Evolutionary conservation across 2,329 filamentous ascomycete genomes (phyloP).

Genomic region (Pseudophaeomoniella oleicola): DNA sequence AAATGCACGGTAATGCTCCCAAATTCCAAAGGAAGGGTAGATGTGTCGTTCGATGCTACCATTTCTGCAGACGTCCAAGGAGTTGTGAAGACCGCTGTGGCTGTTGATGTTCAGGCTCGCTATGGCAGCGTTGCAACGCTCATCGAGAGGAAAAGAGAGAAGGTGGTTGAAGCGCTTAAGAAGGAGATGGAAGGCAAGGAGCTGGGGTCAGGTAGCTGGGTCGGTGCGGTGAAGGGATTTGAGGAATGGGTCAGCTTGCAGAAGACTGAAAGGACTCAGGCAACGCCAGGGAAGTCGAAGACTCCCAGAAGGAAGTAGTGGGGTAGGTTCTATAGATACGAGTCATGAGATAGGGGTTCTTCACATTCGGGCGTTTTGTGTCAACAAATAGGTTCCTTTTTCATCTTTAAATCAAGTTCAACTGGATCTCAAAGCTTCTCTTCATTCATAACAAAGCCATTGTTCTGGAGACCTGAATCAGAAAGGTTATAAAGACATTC

Average conservation of each 20-base stretch:
- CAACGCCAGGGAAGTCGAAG: neutral
- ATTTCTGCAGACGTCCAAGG: slow-evolving; percentile 10
- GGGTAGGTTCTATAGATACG: no score
- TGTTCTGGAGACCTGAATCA: no score
- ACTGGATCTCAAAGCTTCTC: no score
- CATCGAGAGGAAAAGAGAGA: slow-evolving; percentile 8
- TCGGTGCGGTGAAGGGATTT: slow-evolving; percentile 11
- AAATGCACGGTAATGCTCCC: slow-evolving; percentile 9
- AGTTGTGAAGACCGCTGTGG: slow-evolving; percentile 6
- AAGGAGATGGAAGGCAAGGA: slow-evolving; percentile 11
- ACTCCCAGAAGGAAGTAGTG: neutral
- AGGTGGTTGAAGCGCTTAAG: slow-evolving; percentile 10
- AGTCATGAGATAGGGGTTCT: no score
- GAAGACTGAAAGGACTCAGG: slow-evolving; percentile 1
- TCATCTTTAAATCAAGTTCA: no score
- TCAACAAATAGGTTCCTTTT: no score
- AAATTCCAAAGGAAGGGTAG: slow-evolving; percentile 8
- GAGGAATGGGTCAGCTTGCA: slow-evolving; percentile 10
- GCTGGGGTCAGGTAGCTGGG: slow-evolving; percentile 10
- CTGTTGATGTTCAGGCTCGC: slow-evolving; percentile 7
- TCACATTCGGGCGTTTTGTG: no score
- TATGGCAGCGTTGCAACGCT: slow-evolving; percentile 7
- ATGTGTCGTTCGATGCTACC: slow-evolving; percentile 10
- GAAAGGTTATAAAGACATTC: no score
- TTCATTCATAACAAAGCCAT: no score